A percentile compares a stretch with the other conserved stretches of the same genome.
Conservation (phyloP, 2,329 filamentous ascomycete genomes). For the Pseudocercospora fuligena region DNA sequence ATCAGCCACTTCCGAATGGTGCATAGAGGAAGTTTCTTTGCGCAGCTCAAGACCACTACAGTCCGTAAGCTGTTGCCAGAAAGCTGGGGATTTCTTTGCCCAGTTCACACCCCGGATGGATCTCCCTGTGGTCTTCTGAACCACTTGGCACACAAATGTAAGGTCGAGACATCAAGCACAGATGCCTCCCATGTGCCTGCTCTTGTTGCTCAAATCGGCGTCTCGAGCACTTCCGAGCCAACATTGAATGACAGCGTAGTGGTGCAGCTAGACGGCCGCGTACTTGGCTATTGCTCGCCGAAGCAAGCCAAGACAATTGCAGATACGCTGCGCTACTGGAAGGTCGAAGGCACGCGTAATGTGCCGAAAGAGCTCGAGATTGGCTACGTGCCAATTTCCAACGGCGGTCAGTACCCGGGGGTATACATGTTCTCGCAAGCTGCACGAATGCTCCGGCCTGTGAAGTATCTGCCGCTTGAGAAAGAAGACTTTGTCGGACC, state of each 20-base stretch:
- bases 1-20: conserved; percentile 99
- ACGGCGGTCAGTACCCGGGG: conserved; percentile 93
- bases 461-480: conserved; percentile 87
- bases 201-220: conserved; percentile 78
- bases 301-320: conserved; percentile 80
- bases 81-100: conserved; percentile 97
- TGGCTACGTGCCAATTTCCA: conserved; percentile 85
- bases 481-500: conserved; percentile 88
- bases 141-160: conserved; percentile 93
- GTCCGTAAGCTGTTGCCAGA: conserved; percentile 94
- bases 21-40: conserved; percentile 98
- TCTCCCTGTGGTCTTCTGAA: conserved; percentile 92
- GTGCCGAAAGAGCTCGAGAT: conserved; percentile 87
- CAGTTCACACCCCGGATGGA: conserved; percentile 96
- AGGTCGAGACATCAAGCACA: conserved; percentile 75
- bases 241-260: conserved; percentile 82
- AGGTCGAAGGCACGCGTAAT: conserved; percentile 81
- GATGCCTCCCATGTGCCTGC: conserved; percentile 76
- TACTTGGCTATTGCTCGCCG: conserved; percentile 88
- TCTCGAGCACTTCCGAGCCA: conserved; percentile 75
- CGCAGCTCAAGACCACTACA: conserved; percentile 94
- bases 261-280: conserved; percentile 86
- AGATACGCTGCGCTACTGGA: conserved; percentile 91
- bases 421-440: conserved; percentile 90
- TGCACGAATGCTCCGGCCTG: conserved; percentile 85